phyloP scores from a whole-genome alignment of 768 basidiomycete species.

The Kwoniella dejecticola region DNA sequence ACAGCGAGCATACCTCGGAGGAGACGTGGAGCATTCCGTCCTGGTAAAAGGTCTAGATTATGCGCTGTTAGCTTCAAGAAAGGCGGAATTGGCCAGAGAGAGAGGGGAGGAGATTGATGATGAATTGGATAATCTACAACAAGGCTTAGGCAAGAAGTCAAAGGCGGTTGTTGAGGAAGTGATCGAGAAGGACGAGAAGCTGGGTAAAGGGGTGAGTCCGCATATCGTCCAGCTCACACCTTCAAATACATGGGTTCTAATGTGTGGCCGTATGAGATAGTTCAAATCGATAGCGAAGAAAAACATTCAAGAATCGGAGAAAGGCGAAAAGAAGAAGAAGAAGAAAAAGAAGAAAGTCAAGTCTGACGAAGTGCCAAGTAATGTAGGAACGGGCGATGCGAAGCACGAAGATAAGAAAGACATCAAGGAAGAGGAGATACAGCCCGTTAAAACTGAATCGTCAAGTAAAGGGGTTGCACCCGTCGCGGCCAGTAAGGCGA shows the following conservation, averaged over 20 bases:
- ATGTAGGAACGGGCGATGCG: no score
- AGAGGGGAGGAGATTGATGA: conserved; percentile 78
- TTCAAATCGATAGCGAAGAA: conserved; percentile 52
- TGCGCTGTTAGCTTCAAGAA: conserved; percentile 80
- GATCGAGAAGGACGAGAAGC: conserved; percentile 30
- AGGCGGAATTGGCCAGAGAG: conserved; percentile 63
- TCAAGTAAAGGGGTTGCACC: no score
- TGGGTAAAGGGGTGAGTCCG: conserved; percentile 48
- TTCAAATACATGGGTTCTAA: no score
- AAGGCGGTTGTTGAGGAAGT: conserved; percentile 20
- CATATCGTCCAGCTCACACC: no score
- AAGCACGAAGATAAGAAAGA: conserved; percentile 8
- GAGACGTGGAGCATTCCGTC: conserved; percentile 80
- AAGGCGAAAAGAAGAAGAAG: conserved; percentile 41
- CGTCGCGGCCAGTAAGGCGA: not conserved
- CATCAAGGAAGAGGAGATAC: conserved; percentile 34
- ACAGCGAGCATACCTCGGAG: conserved; percentile 75
- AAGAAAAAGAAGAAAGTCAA: conserved; percentile 51
- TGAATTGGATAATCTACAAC: conserved; percentile 60
- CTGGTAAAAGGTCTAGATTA: conserved; percentile 83
- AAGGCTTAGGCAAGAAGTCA: conserved; percentile 17
- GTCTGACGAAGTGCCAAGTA: conserved; percentile 10
- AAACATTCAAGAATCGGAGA: conserved; percentile 29
- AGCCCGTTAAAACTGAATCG: no score
- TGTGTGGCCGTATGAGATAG: no score